Base-by-base conservation (phyloP, 495 filamentous ascomycete genomes). In the Lophium mytilinum region DNA sequence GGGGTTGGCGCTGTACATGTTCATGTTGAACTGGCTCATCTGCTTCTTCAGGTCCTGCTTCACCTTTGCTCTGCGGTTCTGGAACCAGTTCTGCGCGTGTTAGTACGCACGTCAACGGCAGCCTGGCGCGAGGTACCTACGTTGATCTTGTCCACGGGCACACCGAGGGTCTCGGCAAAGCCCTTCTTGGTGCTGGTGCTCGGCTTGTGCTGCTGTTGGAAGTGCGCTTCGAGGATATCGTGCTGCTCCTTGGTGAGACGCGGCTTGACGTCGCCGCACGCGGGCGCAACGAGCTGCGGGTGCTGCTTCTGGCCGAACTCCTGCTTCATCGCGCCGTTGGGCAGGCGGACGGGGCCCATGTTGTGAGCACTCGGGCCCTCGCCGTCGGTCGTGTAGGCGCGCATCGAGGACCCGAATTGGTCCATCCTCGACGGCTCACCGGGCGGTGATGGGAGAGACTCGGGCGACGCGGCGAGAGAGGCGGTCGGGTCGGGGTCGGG, bases 211-310 rank as follows among this genome's bases (percentile, higher is more conserved):
- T 72, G 60, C 35, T 64, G 50, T 50, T 58, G 62, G 57, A 70
- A 74, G 49, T 74, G 65, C 2, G 50, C 50, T 52, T 74, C 72
- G 37, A 74, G 67, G 34, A 72, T 62, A 37, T 74, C 72, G 50
- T 73, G 71, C 60, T 74, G 72, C 49, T 70, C 69, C 63, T 74
- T 74, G 49, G 69, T 69, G 14, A 74, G 67, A 15, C 72, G 66
- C 18, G 72, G 71, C 59, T 74, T 74, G 56, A 71, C 66, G 57
- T 74, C 71, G 53, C 63, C 56, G 19, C 55, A 59, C 49, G 51
- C 62, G 58, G 53, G 61, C 36, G 50, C 33, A 37, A 33, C 14
- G 15, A 17, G 17, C 15, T 52, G 33, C 11, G 33, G 10, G 14
- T 48, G 49, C 33, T 52, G 49, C 18, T 52, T 52, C 15, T 52